Evolutionary conservation across 495 filamentous ascomycete species (phyloP).

Genomic region (Tuber umbilicatum): DNA sequence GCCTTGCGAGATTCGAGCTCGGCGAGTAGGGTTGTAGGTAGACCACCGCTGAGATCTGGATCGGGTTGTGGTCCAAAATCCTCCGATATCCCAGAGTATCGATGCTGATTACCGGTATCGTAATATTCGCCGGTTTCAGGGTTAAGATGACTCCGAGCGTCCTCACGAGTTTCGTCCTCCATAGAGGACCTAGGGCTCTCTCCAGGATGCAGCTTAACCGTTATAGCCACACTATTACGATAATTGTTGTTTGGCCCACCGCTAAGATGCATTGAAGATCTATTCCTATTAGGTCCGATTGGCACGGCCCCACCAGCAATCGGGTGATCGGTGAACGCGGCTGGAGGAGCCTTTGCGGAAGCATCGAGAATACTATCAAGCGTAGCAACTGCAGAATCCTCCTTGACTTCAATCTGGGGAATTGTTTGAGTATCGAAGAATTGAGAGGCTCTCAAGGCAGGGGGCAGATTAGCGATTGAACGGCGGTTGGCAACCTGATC

Average conservation of each 20-base stretch:
- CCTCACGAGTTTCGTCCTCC: slow-evolving; percentile 14
- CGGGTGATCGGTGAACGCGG: slow-evolving; percentile 88
- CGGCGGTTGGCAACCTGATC: slow-evolving; percentile 29
- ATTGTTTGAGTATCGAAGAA: slow-evolving; percentile 62
- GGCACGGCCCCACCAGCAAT: slow-evolving; percentile 58
- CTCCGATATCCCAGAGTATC: slow-evolving; percentile 24
- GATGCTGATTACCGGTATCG: slow-evolving; percentile 12
- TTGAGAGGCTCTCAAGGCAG: slow-evolving; percentile 80
- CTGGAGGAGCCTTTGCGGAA: slow-evolving; percentile 86
- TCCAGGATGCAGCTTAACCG: slow-evolving; percentile 36
- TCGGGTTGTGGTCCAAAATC: slow-evolving; percentile 23
- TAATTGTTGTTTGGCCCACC: slow-evolving; percentile 19
- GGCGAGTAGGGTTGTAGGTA: slow-evolving; percentile 83
- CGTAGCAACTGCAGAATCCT: slow-evolving; percentile 48
- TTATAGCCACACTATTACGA: slow-evolving; percentile 37
- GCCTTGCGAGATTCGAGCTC: slow-evolving; percentile 85
- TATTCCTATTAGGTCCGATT: slow-evolving; percentile 25
- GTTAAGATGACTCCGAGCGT: slow-evolving; percentile 21
- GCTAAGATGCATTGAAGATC: slow-evolving; percentile 27
- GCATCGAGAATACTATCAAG: slow-evolving; percentile 91
- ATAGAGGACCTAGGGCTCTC: slow-evolving; percentile 37
- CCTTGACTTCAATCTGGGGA: slow-evolving; percentile 27
- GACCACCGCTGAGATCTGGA: slow-evolving; percentile 20
- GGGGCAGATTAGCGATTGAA: slow-evolving; percentile 53
- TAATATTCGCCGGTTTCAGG: slow-evolving; percentile 32